These are phyloP conservation scores for Sordariomycetes sp. DNA, from an alignment of 2,329 filamentous ascomycete species.

Conservation along the genomic window DNA sequence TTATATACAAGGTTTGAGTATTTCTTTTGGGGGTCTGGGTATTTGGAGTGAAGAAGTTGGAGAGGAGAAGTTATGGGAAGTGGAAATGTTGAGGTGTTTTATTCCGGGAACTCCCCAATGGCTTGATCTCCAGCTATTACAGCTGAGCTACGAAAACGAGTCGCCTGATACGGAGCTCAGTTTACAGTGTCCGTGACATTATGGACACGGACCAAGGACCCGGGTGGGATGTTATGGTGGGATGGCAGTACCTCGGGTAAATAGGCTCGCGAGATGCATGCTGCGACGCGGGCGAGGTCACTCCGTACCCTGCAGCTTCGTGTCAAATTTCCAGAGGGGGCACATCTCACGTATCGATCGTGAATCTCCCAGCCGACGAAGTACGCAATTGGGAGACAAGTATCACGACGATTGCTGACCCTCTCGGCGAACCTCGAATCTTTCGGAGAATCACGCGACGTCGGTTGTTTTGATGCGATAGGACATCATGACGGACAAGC, in stretches of 20 bases:
- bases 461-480: neutral
- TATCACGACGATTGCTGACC: neutral
- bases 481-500: constrained; percentile 78
- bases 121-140: neutral
- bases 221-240: neutral
- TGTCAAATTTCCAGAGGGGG: constrained; percentile 2
- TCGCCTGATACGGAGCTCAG: constrained; percentile 1
- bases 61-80: neutral
- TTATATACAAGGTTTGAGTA: neutral
- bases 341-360: neutral
- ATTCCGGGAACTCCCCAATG: neutral
- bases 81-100: neutral
- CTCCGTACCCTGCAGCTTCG: neutral
- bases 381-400: neutral
- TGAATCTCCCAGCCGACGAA: neutral
- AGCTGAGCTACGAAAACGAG: constrained; percentile 4
- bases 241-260: neutral
- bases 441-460: neutral
- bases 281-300: neutral
- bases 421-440: neutral
- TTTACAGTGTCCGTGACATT: neutral
- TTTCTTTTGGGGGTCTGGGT: neutral
- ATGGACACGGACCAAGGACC: neutral
- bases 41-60: neutral
- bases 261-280: neutral